Conservation (phyloP, 495 filamentous ascomycete genomes). For the Poronia punctata region DNA sequence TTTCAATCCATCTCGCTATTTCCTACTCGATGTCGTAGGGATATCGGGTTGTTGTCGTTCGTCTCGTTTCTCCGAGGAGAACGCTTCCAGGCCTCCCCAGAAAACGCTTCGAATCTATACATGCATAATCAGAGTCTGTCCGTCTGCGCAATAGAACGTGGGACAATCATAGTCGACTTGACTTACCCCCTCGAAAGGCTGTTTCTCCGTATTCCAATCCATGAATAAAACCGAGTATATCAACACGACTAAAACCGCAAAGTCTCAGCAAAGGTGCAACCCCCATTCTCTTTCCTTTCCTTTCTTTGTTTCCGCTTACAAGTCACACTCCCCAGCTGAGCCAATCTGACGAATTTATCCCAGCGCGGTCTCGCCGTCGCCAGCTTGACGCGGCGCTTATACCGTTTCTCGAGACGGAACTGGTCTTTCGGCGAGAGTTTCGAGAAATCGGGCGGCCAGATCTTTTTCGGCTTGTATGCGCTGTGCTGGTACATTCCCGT, state of each 20-base stretch:
- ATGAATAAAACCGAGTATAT: constrained; percentile 72
- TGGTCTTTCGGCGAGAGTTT: constrained; percentile 75
- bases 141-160: neutral
- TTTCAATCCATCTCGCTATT: constrained; percentile 12
- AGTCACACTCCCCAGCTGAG: constrained; percentile 58
- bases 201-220: constrained; percentile 59
- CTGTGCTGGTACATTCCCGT: constrained; percentile 25
- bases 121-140: neutral
- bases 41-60: constrained; percentile 15
- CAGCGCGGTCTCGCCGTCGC: constrained; percentile 69
- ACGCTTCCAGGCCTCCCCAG: constrained; percentile 20
- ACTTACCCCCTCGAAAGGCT: constrained; percentile 56
- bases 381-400: constrained; percentile 60
- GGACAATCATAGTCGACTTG: neutral
- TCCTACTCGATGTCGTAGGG: constrained; percentile 11
- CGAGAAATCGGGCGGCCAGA: constrained; percentile 89
- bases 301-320: no score
- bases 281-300: no score
- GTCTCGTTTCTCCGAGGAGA: constrained; percentile 23
- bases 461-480: constrained; percentile 70
- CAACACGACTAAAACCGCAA: constrained; percentile 47
- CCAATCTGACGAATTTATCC: constrained; percentile 62
- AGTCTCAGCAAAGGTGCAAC: no score
- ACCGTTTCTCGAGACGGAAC: constrained; percentile 74
- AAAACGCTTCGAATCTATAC: constrained; percentile 29